A percentile compares a stretch with the other conserved stretches of the same genome.
Conservation (phyloP, 805 yeast species). For the Wickerhamomyces ciferrii region DNA sequence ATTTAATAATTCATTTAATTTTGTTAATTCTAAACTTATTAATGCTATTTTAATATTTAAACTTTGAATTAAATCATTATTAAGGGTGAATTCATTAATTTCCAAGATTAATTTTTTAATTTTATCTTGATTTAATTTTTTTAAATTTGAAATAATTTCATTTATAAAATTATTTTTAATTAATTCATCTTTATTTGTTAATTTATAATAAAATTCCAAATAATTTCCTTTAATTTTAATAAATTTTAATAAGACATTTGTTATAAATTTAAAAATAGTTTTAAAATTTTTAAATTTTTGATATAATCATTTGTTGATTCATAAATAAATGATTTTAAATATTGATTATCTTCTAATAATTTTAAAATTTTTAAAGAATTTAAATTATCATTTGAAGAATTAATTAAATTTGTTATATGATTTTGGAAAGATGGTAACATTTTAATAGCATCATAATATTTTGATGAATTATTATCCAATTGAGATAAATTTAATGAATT, state of each 20-base stretch:
- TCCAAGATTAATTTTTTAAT: constrained; percentile 7
- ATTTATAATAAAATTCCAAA: constrained; percentile 17
- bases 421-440: constrained; percentile 29
- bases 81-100: constrained; percentile 5
- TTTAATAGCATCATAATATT: constrained; percentile 22
- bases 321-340: constrained; percentile 8
- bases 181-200: constrained; percentile 18
- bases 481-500: constrained; percentile 2
- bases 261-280: constrained; percentile 13
- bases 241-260: constrained; percentile 10
- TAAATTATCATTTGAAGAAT: constrained; percentile 2
- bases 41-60: background rate
- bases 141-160: constrained; percentile 14
- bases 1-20: background rate
- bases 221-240: constrained; percentile 10
- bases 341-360: constrained; percentile 16
- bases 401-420: constrained; percentile 13
- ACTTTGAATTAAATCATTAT: constrained; percentile 2
- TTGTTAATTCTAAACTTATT: background rate
- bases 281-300: constrained; percentile 10
- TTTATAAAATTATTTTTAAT: constrained; percentile 18
- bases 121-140: constrained; percentile 2
- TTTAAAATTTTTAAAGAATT: constrained; percentile 5
- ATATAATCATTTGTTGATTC: constrained; percentile 14
- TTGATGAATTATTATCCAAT: too few relatives aligned